Conservation (phyloP, 2,329 filamentous ascomycete genomes). For the Zarea fungicola region DNA sequence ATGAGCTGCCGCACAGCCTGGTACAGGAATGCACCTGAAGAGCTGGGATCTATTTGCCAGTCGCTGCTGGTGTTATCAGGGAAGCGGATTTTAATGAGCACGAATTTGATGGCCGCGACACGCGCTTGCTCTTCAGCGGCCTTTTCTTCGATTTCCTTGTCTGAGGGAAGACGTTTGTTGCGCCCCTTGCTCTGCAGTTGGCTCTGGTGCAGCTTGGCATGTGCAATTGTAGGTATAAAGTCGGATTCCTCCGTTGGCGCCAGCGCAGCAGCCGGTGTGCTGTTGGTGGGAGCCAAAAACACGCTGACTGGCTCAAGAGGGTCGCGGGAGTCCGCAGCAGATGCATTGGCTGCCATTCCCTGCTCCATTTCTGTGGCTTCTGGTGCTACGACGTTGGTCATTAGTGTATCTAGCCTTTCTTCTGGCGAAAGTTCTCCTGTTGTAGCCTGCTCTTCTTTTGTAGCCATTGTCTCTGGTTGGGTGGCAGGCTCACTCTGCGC, state of each 20-base stretch:
- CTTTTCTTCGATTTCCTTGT: conserved; percentile 71
- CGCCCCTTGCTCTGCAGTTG: conserved; percentile 56
- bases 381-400: conserved; percentile 4
- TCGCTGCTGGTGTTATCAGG: conserved; percentile 79
- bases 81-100: conserved; percentile 77
- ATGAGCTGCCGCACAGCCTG: conserved; percentile 69
- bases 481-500: conserved; percentile 32
- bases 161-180: conserved; percentile 75
- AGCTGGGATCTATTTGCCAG: conserved; percentile 60
- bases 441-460: conserved; percentile 1
- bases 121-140: conserved; percentile 60
- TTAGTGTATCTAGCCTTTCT: neutral
- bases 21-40: conserved; percentile 70
- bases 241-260: conserved; percentile 64
- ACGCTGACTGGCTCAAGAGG: conserved; percentile 57
- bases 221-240: conserved; percentile 69
- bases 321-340: conserved; percentile 19
- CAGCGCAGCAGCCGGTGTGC: conserved; percentile 70
- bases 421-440: conserved; percentile 6
- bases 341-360: conserved; percentile 11
- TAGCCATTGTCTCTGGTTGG: conserved; percentile 10
- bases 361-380: neutral
- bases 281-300: conserved; percentile 70
- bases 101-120: conserved; percentile 59
- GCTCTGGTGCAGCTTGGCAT: conserved; percentile 69